Evolutionary conservation across 176 grass and related monocot species (phyloP).

Genomic region (Miscanthus lutarioriparius): DNA sequence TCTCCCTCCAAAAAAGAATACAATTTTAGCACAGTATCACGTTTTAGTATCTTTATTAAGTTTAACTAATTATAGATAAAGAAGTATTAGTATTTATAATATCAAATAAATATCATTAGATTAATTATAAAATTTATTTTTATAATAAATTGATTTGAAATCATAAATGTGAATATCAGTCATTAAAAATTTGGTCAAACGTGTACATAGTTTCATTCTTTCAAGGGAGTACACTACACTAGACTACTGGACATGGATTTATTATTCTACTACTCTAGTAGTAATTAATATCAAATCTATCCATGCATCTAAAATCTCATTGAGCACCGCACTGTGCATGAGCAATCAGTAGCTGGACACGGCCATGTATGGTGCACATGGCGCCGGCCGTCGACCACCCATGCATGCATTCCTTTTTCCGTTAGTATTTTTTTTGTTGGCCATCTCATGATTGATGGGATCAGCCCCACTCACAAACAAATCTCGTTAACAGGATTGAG

Average conservation of each 20-base stretch:
- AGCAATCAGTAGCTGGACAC: slow-evolving; percentile 49
- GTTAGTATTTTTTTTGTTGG: not conserved
- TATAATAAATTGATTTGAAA: no score
- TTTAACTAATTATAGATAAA: no score
- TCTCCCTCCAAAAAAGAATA: no score
- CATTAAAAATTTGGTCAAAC: no score
- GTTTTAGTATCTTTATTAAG: no score
- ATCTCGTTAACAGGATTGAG: slow-evolving; percentile 25
- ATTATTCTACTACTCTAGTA: not conserved
- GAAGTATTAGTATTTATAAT: no score
- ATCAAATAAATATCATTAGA: no score
- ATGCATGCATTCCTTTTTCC: not conserved
- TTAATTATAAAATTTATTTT: no score
- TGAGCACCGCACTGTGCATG: slow-evolving; percentile 38
- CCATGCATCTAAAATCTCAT: slow-evolving; percentile 6
- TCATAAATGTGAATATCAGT: no score
- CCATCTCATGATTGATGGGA: slow-evolving; percentile 46
- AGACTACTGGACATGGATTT: not conserved
- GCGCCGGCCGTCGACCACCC: slow-evolving; percentile 43
- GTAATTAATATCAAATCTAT: slow-evolving; percentile 14
- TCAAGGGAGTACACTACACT: not conserved
- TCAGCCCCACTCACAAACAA: slow-evolving; percentile 19
- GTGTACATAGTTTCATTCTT: no score
- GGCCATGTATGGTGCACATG: slow-evolving; percentile 47
- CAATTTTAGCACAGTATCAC: no score